These are phyloP conservation scores for Pythium scleroteichum DNA, from an alignment of 352 stramenopile species.

Conservation along the genomic window DNA sequence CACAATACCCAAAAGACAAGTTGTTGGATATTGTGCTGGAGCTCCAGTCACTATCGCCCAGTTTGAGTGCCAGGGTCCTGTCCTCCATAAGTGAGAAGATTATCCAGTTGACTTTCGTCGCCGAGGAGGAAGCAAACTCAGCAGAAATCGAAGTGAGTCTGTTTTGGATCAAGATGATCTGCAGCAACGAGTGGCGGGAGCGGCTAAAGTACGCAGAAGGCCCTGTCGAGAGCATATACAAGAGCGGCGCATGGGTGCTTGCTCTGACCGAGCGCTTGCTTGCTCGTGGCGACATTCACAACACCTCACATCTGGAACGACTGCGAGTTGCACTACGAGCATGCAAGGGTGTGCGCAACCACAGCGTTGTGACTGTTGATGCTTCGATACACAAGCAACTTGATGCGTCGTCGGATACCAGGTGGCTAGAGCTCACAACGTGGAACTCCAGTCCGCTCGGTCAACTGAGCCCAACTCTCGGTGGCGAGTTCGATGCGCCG, in stretches of 20 bases:
- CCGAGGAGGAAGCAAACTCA: not conserved
- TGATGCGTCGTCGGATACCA: conserved; percentile 11
- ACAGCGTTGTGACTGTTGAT: conserved; percentile 35
- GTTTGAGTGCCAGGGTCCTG: conserved; percentile 56
- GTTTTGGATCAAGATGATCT: conserved; percentile 63
- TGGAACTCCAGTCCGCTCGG: conserved; percentile 55
- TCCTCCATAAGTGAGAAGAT: conserved; percentile 53
- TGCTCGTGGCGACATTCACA: not conserved
- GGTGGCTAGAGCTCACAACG: conserved; percentile 39
- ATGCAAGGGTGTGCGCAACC: conserved; percentile 56
- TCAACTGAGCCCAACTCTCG: conserved; percentile 16
- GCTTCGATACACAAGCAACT: conserved; percentile 24
- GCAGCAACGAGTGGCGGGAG: conserved; percentile 69
- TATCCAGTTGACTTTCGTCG: conserved; percentile 25
- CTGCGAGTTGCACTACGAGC: conserved; percentile 40
- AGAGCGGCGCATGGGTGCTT: conserved; percentile 59
- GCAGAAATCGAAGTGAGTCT: conserved; percentile 41
- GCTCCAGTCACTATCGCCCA: conserved; percentile 50
- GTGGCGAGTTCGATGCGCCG: not conserved
- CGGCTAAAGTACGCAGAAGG: conserved; percentile 57
- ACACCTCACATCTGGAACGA: conserved; percentile 29
- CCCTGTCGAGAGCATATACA: conserved; percentile 64
- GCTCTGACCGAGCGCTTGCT: conserved; percentile 2
- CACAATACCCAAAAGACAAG: conserved; percentile 34
- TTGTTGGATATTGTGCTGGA: conserved; percentile 49